Evolutionary conservation across 345 rosid genomes (phyloP), one percentile per base, ranked within the genome.

Genomic region (Sonneratia alba): DNA sequence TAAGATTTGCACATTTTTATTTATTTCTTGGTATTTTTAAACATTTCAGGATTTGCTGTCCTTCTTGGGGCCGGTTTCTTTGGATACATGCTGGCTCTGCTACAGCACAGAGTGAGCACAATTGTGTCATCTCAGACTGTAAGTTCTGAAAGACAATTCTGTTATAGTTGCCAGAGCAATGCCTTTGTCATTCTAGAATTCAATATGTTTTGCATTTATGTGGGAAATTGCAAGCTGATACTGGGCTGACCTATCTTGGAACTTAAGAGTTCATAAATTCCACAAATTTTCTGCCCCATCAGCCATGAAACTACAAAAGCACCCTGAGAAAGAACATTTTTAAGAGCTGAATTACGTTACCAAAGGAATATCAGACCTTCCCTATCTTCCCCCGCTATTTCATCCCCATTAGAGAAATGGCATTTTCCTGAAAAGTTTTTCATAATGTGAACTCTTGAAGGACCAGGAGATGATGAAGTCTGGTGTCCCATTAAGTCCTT

Each of bases 51-150:
- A 68, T 74, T 90, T 81, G 98, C 89, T 1, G 91, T 95, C 70
- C 99, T 95, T n/a, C n/a, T 88, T 72, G 97, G 92, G 24, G 99
- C 98, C 74, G 98, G 97, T 73, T 86, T 90, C 81, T 87, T 90
- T 59, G 98, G 99, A 68, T 96, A 96, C 78, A 92, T 96, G 99
- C 80, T 96, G 49, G 98, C 99, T 62, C 80, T 96, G 79, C 86
- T 96, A 79, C 99, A 92, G 69, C 87, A 82, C 36, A 84, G 96
- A 74, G 88, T 89, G 73, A 88, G 92, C 65, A 74, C 88, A 27
- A 86, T 85, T 4, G 86, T 87, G 59, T 92, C 95, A 70, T 84
- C 93, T 64, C 87, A 85, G 72, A 83, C 72, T 71, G 99, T 89
- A 38, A 81, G 96, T 80, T 68, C 59, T 68, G 51, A 19, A 3